Conservation (phyloP, 2,329 filamentous ascomycete species). For the Hymenotorrendiella dingleyae region DNA sequence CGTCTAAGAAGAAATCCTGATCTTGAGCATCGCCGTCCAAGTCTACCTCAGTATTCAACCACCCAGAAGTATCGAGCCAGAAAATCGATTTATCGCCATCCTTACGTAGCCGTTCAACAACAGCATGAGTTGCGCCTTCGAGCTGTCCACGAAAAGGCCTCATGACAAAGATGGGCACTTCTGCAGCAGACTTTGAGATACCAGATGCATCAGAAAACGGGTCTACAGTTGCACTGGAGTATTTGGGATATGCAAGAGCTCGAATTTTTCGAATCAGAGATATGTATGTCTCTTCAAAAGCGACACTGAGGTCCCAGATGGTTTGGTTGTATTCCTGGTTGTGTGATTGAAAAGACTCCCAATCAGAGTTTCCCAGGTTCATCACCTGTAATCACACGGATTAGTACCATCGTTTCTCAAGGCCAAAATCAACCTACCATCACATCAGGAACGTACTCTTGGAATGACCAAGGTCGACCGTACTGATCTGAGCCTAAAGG, state of each 20-base stretch:
- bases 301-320: conserved; percentile 24
- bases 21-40: conserved; percentile 18
- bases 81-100: conserved; percentile 33
- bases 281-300: conserved; percentile 32
- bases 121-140: conserved; percentile 29
- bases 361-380: conserved; percentile 30
- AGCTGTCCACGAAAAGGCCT: conserved; percentile 32
- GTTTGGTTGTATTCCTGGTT: conserved; percentile 28
- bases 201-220: conserved; percentile 10
- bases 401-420: neutral
- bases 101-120: conserved; percentile 29
- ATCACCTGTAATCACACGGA: conserved; percentile 24
- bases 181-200: conserved; percentile 18
- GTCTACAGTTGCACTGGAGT: conserved; percentile 8
- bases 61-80: conserved; percentile 36
- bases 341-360: conserved; percentile 27
- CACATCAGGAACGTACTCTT: conserved; percentile 30
- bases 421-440: conserved; percentile 21
- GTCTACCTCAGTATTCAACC: conserved; percentile 29
- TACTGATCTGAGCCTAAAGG: conserved; percentile 29
- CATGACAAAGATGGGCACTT: conserved; percentile 34
- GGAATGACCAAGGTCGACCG: conserved; percentile 31
- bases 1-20: conserved; percentile 30
- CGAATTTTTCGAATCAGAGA: conserved; percentile 32
- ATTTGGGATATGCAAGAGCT: conserved; percentile 21